Evolutionary conservation across 768 basidiomycete genomes (phyloP).

Genomic region (Psilocybe azurescens): DNA sequence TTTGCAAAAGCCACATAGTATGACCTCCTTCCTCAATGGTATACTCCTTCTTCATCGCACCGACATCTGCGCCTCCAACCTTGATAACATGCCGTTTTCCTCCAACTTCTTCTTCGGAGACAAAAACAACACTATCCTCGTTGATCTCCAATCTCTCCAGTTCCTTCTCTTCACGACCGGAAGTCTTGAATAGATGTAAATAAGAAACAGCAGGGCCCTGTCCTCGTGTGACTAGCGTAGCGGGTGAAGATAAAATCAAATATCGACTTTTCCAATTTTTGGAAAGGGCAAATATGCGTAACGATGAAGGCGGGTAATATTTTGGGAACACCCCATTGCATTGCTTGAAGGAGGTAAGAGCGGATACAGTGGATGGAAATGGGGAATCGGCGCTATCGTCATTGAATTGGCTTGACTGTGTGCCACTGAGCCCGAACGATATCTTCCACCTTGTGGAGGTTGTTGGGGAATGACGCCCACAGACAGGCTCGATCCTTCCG

Average conservation of each 20-base stretch:
- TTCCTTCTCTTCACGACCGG: slow-evolving; percentile 65
- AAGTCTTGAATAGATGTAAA: slow-evolving; percentile 76
- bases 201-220: slow-evolving; percentile 53
- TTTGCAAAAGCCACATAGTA: slow-evolving; percentile 76
- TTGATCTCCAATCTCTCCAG: slow-evolving; percentile 78
- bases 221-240: slow-evolving; percentile 39
- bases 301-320: slow-evolving; percentile 68
- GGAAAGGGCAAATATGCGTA: slow-evolving; percentile 74
- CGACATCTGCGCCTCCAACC: slow-evolving; percentile 68
- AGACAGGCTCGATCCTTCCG: slow-evolving; percentile 39
- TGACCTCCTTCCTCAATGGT: slow-evolving; percentile 54
- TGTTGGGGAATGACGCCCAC: slow-evolving; percentile 29
- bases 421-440: slow-evolving; percentile 44
- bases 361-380: slow-evolving; percentile 63
- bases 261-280: slow-evolving; percentile 75
- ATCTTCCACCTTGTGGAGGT: slow-evolving; percentile 28
- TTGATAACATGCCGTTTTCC: slow-evolving; percentile 63
- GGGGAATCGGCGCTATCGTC: slow-evolving; percentile 50
- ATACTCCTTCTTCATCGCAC: slow-evolving; percentile 48
- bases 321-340: slow-evolving; percentile 64
- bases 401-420: slow-evolving; percentile 45
- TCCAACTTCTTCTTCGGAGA: slow-evolving; percentile 63
- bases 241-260: slow-evolving; percentile 61
- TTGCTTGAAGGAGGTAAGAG: slow-evolving; percentile 57
- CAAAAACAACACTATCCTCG: slow-evolving; percentile 76